Percentiles rank a stretch among this genome's conserved stretches.
Evolutionary conservation across 495 filamentous ascomycete species (phyloP).

Genomic region (Filosporella fistucella): DNA sequence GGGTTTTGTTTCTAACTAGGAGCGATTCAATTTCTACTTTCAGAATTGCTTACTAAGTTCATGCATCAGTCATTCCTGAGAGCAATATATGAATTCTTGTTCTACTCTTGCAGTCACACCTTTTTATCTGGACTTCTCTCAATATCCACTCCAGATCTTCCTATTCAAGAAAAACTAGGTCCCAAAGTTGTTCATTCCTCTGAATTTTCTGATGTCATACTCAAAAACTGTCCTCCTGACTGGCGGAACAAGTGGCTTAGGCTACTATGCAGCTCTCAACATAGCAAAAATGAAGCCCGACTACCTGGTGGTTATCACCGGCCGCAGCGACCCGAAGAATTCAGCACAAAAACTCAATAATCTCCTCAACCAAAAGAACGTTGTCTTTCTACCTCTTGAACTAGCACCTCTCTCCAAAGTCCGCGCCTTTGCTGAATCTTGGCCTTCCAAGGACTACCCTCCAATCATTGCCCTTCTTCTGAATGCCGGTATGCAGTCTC

Average conservation of each 20-base stretch:
- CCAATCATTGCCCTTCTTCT: slow-evolving; percentile 38
- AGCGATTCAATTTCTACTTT: too few relatives aligned
- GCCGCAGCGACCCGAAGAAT: slow-evolving; percentile 32
- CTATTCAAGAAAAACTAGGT: too few relatives aligned
- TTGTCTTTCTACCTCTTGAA: slow-evolving; percentile 35
- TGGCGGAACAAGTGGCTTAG: slow-evolving; percentile 17
- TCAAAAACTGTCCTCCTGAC: slow-evolving; percentile 18
- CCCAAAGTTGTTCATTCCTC: too few relatives aligned
- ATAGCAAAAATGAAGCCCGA: slow-evolving; percentile 38
- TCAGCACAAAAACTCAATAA: slow-evolving; percentile 6
- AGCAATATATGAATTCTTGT: too few relatives aligned
- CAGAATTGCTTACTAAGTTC: too few relatives aligned
- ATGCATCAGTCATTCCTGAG: too few relatives aligned
- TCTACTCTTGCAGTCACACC: too few relatives aligned
- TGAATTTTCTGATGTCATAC: too few relatives aligned
- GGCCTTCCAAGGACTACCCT: slow-evolving; percentile 29
- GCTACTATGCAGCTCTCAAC: slow-evolving; percentile 29
- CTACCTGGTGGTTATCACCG: slow-evolving; percentile 36
- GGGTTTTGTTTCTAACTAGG: too few relatives aligned
- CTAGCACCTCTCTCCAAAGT: slow-evolving; percentile 32
- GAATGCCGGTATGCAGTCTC: slow-evolving; percentile 42
- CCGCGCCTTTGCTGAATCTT: slow-evolving; percentile 31
- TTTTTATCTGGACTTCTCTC: too few relatives aligned
- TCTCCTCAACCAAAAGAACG: slow-evolving; percentile 24
- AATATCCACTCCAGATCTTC: too few relatives aligned